Evolutionary conservation across 2,329 filamentous ascomycete genomes (phyloP), one percentile per base, ranked within the genome.

Genomic region (Helminthosporium solani): DNA sequence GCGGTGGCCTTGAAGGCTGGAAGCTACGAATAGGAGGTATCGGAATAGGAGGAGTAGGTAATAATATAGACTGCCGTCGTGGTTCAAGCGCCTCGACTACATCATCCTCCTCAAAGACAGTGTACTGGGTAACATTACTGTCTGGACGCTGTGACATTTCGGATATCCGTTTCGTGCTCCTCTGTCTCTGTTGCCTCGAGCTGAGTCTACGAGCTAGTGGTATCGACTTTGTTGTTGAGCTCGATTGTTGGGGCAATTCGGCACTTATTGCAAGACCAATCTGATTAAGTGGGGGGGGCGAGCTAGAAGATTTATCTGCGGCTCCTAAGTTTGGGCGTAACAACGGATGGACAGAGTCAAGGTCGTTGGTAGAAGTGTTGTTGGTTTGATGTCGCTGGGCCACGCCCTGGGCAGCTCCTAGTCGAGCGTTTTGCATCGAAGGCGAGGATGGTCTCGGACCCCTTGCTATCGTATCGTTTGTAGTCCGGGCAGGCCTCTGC

Each of bases 21-120:
- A 68, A 53, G 14, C 51, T 56, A 18, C 65, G 64, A 15, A 70
- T 66, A n/a, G 67, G 67, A 28, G 60, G 57, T 39, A 69, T 54
- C 7, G 65, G 61, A 9, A 66, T 50, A 19, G 60, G 65, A 31
- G 64, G 65, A 12, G 58, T 58, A 31, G 65, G 63, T n/a, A 65
- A 45, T 16, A 69, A 40, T 30, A 50, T 54, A 2, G 64, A 67
- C 3, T 63, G 63, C 44, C 61, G 54, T 8, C 61, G 56, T 9
- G 50, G 55, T 27, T 52, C 49, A 7, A 9, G 52, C 28, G 23
- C 35, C 3, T 25, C 21, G 15, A 23, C n/a, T 3, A 49, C 7
- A n/a, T 61, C 58, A 34, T 69, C 67, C 50, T 71, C 68, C 48
- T 71, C 68, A 23, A 71, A 71, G 1, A 71, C 56, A n/a, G 68